Evolutionary conservation across 140 eudicot genomes (phyloP), one percentile per base, ranked within the genome.

Genomic region (Erigeron philadelphicus): DNA sequence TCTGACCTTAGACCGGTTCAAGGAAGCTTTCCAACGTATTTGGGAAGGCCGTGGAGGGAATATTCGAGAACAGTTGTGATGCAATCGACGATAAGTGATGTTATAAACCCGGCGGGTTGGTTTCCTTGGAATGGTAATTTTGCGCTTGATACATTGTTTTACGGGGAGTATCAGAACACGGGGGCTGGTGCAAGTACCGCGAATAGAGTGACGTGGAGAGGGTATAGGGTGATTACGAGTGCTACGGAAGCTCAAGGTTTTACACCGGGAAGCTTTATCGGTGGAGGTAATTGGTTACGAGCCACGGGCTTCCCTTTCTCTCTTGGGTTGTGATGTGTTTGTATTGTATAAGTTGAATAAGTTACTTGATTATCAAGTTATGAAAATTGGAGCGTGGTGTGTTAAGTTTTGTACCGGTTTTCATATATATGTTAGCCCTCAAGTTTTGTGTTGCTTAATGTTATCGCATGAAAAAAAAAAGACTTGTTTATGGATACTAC

Each of bases 121-220:
- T 73, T 41, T 53, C 75, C 74, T 57, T 82, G 83, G 86, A 56
- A 58, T 9, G 86, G 86, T 17, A 61, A 78, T 12, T 82, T 74
- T 76, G 83, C 78, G 3, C 70, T 82, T 52, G 62, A 71, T 1
- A 82, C 86, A 1, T 67, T 82, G 67, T 74, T 64, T 21, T 82
- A 82, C 11, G 82, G 70, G 4, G 86, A 82, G 81, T 78, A 78
- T 71, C 12, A 59, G 48, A 82, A 82, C 69, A 78, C 77, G 2
- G 87, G 84, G 3, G 53, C 76, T 0, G 87, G 87, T 1, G 76
- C 87, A 1, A 68, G 19, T 8, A 82, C 81, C 25, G 25, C 84
- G 2, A 64, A 69, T 6, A 66, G 87, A 53, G 87, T 75, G 23
- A 75, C 71, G 3, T 82, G 87, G 87, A 5, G 17, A 7, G 87